phyloP scores from a whole-genome alignment of 371 early-diverging fungal species.

The Syncephalastrum sp. region DNA sequence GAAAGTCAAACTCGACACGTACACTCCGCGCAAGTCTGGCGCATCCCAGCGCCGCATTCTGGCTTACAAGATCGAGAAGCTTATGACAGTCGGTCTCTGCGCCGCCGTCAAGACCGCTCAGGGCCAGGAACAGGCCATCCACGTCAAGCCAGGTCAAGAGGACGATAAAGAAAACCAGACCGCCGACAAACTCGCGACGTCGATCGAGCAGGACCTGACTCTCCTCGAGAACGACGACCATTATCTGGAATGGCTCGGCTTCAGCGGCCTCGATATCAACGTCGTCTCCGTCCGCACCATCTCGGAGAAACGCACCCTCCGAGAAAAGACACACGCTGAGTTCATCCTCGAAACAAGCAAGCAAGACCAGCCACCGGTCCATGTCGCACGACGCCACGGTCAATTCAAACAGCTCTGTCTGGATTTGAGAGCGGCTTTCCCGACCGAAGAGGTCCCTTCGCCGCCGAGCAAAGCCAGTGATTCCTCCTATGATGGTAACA shows the following conservation, averaged over 20 bases:
- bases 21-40: conserved; percentile 19
- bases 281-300: conserved; percentile 29
- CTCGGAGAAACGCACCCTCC: conserved; percentile 21
- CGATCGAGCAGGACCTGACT: conserved; percentile 8
- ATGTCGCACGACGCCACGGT: conserved; percentile 39
- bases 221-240: conserved; percentile 21
- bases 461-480: conserved; percentile 29
- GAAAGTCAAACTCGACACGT: conserved; percentile 23
- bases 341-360: conserved; percentile 23
- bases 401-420: conserved; percentile 33
- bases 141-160: conserved; percentile 4
- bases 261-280: conserved; percentile 22
- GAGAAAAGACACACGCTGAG: conserved; percentile 30
- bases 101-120: conserved; percentile 26
- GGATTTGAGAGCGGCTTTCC: conserved; percentile 24
- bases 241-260: conserved; percentile 27
- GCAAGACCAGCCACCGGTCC: conserved; percentile 12
- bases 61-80: conserved; percentile 24
- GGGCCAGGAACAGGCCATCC: conserved; percentile 26
- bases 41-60: conserved; percentile 27
- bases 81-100: conserved; percentile 21
- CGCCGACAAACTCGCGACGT: background rate
- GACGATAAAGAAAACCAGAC: conserved; percentile 2
- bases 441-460: conserved; percentile 24
- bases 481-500: conserved; percentile 8